Evolutionary conservation across 768 basidiomycete species (phyloP).

Genomic region (Punctularia strigosozonata): DNA sequence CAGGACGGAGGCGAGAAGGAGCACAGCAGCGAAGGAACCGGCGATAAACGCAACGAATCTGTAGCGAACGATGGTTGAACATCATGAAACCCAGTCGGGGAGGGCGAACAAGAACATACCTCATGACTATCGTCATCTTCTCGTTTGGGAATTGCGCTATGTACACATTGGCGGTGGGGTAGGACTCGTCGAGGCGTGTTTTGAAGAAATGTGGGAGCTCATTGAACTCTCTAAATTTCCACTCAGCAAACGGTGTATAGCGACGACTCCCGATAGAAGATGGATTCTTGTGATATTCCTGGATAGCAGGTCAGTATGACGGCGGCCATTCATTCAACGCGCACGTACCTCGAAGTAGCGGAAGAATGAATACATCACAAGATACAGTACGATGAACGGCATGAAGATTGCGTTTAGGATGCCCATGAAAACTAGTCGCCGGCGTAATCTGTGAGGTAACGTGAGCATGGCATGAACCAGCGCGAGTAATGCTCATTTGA

Average conservation of each 20-base stretch:
- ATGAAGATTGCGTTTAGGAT: slow-evolving; percentile 91
- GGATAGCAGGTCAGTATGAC: slow-evolving; percentile 7
- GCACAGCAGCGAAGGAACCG: slow-evolving; percentile 93
- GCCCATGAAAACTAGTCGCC: slow-evolving; percentile 95
- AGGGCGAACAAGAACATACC: slow-evolving; percentile 37
- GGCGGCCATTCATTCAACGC: not conserved
- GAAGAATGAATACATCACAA: slow-evolving; percentile 98
- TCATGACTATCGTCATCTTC: slow-evolving; percentile 78
- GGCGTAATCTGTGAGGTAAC: slow-evolving; percentile 41
- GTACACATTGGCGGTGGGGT: slow-evolving; percentile 86
- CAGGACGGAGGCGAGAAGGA: slow-evolving; percentile 81
- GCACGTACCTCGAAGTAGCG: slow-evolving; percentile 92
- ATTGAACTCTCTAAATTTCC: slow-evolving; percentile 99
- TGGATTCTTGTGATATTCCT: slow-evolving; percentile 99
- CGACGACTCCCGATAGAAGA: slow-evolving; percentile 86
- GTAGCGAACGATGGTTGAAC: slow-evolving; percentile 1
- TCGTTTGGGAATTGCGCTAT: slow-evolving; percentile 98
- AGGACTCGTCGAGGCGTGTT: slow-evolving; percentile 76
- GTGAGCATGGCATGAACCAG: not conserved
- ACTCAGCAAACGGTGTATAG: slow-evolving; percentile 91
- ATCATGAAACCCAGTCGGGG: not conserved
- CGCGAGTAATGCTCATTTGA: not conserved
- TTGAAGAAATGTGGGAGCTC: slow-evolving; percentile 91
- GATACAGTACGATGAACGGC: slow-evolving; percentile 93
- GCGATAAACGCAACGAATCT: slow-evolving; percentile 96